Evolutionary conservation across 306 rosid genomes (phyloP), one percentile per base, ranked within the genome.

Genomic region (Fragaria nilgerrensis): DNA sequence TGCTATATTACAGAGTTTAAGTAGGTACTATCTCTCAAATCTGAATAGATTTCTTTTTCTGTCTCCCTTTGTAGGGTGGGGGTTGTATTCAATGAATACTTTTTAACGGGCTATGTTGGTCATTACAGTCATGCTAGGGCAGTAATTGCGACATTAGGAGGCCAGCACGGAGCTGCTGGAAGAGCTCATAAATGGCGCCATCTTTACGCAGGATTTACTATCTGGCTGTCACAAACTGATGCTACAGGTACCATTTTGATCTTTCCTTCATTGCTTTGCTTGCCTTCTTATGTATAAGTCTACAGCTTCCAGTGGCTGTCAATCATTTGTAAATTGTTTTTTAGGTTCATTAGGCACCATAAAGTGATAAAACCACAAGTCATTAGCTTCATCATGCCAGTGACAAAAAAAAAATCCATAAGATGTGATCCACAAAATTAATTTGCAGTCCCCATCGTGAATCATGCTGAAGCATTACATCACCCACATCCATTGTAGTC

Each of bases 181-280:
- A 91, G 85, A 61, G 78, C 86, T 71, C 87, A 86, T 82, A 86
- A 87, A 65, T 95, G 99, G 97, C 83, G 20, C 78, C 96, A 95
- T 88, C 97, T 95, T 52, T 80, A 86, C 82, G 92, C 97, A 2
- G 97, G 99, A 70, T 95, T 92, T 84, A 92, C 94, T 25, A 81
- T 92, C 76, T 95, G 97, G 97, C 80, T 95, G 83, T 95, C 97
- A 34, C 89, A 86, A 68, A 95, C 97, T n/a, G 89, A 90, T 78
- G 91, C 97, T 65, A 39, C 52, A 66, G 97, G 97, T 90, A 74
- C 45, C 47, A 77, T 80, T 47, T 77, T 73, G 59, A 72, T 80
- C 11, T 3, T 53, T 79, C 58, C 39, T 59, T 73, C n/a, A 27
- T 65, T 58, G 17, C 25, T 66, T 14, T 5, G 19, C 39, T 61